Percentiles rank a stretch among this genome's conserved stretches.
These are phyloP conservation scores for Pichia gijzeniarum DNA, from an alignment of 805 yeast genomes.

Conservation along the genomic window DNA sequence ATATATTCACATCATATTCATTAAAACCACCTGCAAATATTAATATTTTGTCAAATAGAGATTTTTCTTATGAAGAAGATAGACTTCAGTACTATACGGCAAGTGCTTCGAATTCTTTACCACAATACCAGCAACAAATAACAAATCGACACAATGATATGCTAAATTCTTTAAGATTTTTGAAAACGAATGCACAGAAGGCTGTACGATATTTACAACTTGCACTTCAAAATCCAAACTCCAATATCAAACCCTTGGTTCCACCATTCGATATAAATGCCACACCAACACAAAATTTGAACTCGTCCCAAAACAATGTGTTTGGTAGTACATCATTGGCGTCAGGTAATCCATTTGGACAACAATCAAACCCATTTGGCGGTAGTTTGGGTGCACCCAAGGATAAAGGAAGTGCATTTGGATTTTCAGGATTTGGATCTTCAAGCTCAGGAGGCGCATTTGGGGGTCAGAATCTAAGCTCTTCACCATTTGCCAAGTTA, in stretches of 20 bases:
- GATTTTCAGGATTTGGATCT: constrained; percentile 3
- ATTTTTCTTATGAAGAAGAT: constrained; percentile 47
- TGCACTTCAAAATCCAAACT: constrained; percentile 29
- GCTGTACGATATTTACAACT: constrained; percentile 56
- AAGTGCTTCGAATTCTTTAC: constrained; percentile 28
- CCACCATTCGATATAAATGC: constrained; percentile 5
- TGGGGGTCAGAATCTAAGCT: constrained; percentile 2
- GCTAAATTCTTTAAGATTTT: constrained; percentile 34
- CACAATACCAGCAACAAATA: constrained; percentile 36
- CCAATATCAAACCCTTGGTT: constrained; percentile 28
- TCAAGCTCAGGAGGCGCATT: constrained; percentile 5
- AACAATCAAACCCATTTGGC: constrained; percentile 21
- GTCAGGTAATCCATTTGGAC: constrained; percentile 12
- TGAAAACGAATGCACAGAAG: constrained; percentile 36
- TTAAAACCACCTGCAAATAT: constrained; percentile 41
- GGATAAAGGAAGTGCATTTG: constrained; percentile 6
- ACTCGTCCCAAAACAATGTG: neutral
- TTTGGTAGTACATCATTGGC: constrained; percentile 1
- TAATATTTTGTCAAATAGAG: constrained; percentile 46
- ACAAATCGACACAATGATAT: constrained; percentile 41
- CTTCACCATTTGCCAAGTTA: neutral
- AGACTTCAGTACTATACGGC: constrained; percentile 43
- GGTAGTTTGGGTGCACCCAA: constrained; percentile 7
- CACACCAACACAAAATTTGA: too few relatives aligned
- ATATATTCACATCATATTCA: constrained; percentile 40